Conservation (phyloP, 2,329 filamentous ascomycete genomes). For the Talaromyces sp. region DNA sequence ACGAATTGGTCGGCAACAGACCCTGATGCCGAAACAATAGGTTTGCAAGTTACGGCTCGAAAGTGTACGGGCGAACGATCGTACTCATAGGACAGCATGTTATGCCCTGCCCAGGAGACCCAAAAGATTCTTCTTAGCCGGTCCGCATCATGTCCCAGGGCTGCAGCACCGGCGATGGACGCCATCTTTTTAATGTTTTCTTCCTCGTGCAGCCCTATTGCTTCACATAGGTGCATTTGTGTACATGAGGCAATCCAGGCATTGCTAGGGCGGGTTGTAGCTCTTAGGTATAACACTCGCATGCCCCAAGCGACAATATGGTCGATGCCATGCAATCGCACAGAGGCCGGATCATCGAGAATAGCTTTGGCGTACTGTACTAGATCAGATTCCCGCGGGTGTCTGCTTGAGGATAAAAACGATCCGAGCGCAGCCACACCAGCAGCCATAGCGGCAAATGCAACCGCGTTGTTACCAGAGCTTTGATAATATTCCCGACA, state of each 20-base stretch:
- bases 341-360: slow-evolving; percentile 31
- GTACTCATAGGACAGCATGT: slow-evolving; percentile 33
- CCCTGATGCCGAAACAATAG: slow-evolving; percentile 22
- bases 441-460: slow-evolving; percentile 30
- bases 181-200: slow-evolving; percentile 29
- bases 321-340: slow-evolving; percentile 27
- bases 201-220: slow-evolving; percentile 29
- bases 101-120: slow-evolving; percentile 33
- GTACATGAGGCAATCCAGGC: slow-evolving; percentile 35
- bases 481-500: slow-evolving; percentile 28
- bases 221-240: slow-evolving; percentile 30
- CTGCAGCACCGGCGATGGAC: slow-evolving; percentile 19
- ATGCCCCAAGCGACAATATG: slow-evolving; percentile 32
- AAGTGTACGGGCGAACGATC: slow-evolving; percentile 30
- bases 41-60: slow-evolving; percentile 25
- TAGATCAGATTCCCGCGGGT: slow-evolving; percentile 28
- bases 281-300: slow-evolving; percentile 30
- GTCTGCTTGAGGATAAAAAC: slow-evolving; percentile 26
- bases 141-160: slow-evolving; percentile 29
- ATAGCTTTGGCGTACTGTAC: slow-evolving; percentile 32
- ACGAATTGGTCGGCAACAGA: slow-evolving; percentile 31
- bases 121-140: slow-evolving; percentile 33
- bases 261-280: slow-evolving; percentile 31
- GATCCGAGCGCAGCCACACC: slow-evolving; percentile 30
- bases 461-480: slow-evolving; percentile 19